Evolutionary conservation across 495 filamentous ascomycete species (phyloP), one percentile per base, ranked within the genome.

Genomic region (Trichocladium antarcticum): DNA sequence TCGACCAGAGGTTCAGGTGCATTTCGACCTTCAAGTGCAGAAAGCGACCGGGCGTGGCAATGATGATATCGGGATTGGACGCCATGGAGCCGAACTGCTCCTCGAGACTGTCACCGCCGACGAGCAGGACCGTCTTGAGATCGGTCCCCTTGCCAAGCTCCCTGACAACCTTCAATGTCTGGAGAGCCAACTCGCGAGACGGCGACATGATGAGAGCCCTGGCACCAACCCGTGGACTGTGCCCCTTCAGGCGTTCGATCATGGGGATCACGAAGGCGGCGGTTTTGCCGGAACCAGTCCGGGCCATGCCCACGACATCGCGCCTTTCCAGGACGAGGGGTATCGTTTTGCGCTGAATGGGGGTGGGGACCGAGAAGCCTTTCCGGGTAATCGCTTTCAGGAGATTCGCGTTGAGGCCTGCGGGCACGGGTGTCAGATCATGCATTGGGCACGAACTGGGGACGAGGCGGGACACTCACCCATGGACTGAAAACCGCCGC

Each of bases 231-330:
- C 79, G 81, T 9, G 80, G 79, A 58, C 83, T 94, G 59, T 99
- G 92, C n/a, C 77, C 74, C 66, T 87, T 93, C 53, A 99, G 71
- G 45, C 84, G 86, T 70, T 97, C 84, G 50, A 99, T 85, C 89
- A 98, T 92, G 36, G 92, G 92, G 48, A 98, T 90, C 5, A 98
- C 87, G 63, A 98, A 98, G 12, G 92, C 90, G 1, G 90, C 92
- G 1, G 89, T 95, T 70, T 98, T 98, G 63, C 92, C 92, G 32
- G 87, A 94, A 63, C 92, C 92, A 16, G 92, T 98, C 42, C 92
- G 75, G 4, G 92, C 92, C 93, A 97, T 99, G 49, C 87, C 92
- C 7, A 97, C 89, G 5, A 99, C 87, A 73, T 98, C 90, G 56
- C 84, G 79, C 45, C 83, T 78, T 37, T 95, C 87, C 60, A 95